Conservation (phyloP, 106 monocot genomes). For the Ottelia alismoides region DNA sequence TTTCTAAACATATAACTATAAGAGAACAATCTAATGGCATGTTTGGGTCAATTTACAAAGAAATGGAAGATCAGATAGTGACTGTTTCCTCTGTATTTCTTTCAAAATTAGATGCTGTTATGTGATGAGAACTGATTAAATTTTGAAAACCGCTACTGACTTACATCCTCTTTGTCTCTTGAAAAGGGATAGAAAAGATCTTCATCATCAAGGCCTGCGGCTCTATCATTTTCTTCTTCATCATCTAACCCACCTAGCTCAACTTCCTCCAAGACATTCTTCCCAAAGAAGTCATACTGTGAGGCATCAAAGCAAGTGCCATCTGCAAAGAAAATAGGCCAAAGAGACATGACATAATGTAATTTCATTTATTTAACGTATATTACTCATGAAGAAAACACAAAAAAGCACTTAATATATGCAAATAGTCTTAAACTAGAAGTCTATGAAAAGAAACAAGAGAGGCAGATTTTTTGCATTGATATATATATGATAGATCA, state of each 20-base stretch:
- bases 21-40: too few species aligned
- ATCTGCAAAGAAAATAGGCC: constrained; percentile 24
- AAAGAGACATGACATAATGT: background rate
- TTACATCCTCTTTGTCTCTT: constrained; percentile 30
- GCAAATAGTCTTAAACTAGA: background rate
- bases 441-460: background rate
- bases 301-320: constrained; percentile 57
- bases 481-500: too few species aligned
- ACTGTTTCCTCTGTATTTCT: too few species aligned
- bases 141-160: too few species aligned
- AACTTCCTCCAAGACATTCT: constrained; percentile 46
- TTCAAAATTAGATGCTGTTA: too few species aligned
- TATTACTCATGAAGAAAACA: too few species aligned
- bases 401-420: background rate
- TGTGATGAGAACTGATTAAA: too few species aligned
- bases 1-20: too few species aligned
- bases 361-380: too few species aligned
- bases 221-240: constrained; percentile 27
- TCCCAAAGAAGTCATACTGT: constrained; percentile 82
- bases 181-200: constrained; percentile 18
- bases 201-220: constrained; percentile 16
- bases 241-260: constrained; percentile 79
- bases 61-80: too few species aligned
- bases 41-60: too few species aligned
- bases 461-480: too few species aligned